phyloP scores from a whole-genome alignment of 2,329 filamentous ascomycete species.

The Colletotrichum aenigma region DNA sequence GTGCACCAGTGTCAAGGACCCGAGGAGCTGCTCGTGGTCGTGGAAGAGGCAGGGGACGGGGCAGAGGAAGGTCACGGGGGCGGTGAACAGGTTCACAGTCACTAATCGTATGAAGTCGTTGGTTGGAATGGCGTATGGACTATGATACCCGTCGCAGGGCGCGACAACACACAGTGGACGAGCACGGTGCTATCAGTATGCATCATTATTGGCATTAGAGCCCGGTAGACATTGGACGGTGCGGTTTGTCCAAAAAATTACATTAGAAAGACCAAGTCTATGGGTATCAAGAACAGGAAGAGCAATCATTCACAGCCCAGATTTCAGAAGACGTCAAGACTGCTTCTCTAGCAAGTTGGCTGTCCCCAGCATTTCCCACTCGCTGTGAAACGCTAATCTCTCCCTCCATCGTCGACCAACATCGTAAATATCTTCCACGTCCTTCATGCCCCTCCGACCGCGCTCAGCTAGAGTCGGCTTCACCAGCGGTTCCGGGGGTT shows the following conservation, averaged over 20 bases:
- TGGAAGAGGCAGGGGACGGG: constrained; percentile 34
- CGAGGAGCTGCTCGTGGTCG: constrained; percentile 40
- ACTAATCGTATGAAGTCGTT: background rate
- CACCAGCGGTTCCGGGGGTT: constrained; percentile 37
- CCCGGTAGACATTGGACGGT: background rate
- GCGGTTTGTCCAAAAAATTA: background rate
- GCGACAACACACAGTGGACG: background rate
- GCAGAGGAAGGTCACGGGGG: constrained; percentile 19
- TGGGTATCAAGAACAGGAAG: constrained; percentile 12
- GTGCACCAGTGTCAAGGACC: constrained; percentile 41
- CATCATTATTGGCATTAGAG: background rate
- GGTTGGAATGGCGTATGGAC: background rate
- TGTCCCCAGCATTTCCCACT: constrained; percentile 44
- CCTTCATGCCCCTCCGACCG: constrained; percentile 29
- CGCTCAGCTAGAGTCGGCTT: constrained; percentile 33
- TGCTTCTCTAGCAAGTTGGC: background rate
- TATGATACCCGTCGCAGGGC: constrained; percentile 13
- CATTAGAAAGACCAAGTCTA: background rate
- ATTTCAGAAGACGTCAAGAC: background rate
- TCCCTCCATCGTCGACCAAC: constrained; percentile 43
- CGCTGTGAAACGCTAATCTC: constrained; percentile 37
- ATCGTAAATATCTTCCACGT: constrained; percentile 40
- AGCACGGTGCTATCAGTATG: background rate
- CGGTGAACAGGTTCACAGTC: background rate
- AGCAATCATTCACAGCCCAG: background rate